These are phyloP conservation scores for Bipolaris bicolor DNA, from an alignment of 2,329 filamentous ascomycete species.

Conservation along the genomic window DNA sequence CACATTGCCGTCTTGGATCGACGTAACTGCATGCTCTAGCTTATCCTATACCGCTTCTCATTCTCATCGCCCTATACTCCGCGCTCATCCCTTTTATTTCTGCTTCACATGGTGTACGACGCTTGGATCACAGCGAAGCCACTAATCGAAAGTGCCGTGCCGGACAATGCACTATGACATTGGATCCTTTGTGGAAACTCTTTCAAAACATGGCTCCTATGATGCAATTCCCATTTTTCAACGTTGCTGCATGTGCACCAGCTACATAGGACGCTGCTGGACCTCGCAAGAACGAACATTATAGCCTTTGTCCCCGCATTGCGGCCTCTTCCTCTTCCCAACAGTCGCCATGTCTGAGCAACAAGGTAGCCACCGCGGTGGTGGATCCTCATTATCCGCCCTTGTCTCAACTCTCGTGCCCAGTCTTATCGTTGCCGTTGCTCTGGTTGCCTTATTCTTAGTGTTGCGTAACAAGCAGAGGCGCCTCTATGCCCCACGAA, in stretches of 20 bases:
- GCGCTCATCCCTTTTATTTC: not conserved
- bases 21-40: constrained; percentile 3
- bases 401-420: constrained; percentile 46
- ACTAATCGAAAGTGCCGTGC: constrained; percentile 10
- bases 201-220: constrained; percentile 4
- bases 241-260: not conserved
- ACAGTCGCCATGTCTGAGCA: constrained; percentile 2
- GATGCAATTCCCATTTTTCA: constrained; percentile 1
- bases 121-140: not conserved
- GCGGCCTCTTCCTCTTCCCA: not conserved
- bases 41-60: not conserved
- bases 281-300: not conserved
- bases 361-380: constrained; percentile 3
- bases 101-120: not conserved
- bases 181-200: not conserved
- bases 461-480: constrained; percentile 51
- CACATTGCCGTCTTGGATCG: constrained; percentile 4
- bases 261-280: constrained; percentile 3
- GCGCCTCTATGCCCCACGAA: constrained; percentile 53
- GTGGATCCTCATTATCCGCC: constrained; percentile 45
- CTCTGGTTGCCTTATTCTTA: constrained; percentile 48
- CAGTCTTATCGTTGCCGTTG: constrained; percentile 32
- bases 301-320: not conserved
- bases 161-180: constrained; percentile 10
- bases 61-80: constrained; percentile 1